Percentiles rank a stretch among this genome's conserved stretches.
These are phyloP conservation scores for Vanderwaltozyma yarrowii DNA, from an alignment of 805 yeast species.

Conservation along the genomic window DNA sequence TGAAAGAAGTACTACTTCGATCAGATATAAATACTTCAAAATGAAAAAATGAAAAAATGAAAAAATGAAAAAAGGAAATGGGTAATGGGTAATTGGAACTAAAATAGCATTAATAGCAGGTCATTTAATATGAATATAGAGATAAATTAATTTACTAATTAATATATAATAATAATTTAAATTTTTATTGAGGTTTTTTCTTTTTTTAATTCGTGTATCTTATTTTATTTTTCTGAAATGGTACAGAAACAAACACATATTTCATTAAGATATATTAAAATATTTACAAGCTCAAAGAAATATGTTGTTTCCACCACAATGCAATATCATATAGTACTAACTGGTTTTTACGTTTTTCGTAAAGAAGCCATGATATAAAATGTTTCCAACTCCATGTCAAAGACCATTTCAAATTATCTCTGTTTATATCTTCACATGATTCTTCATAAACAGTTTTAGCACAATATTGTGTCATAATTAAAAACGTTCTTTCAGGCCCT, in stretches of 20 bases:
- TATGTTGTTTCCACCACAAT: slow-evolving; percentile 15
- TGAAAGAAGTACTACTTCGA: slow-evolving; percentile 1
- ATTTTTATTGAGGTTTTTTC: too few species aligned
- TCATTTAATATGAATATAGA: too few species aligned
- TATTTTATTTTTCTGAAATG: too few species aligned
- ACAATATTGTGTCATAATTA: slow-evolving; percentile 86
- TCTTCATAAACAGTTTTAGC: slow-evolving; percentile 72
- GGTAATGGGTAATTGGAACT: too few species aligned
- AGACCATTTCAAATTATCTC: slow-evolving; percentile 16
- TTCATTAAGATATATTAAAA: too few species aligned
- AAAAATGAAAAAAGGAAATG: too few species aligned
- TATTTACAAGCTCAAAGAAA: slow-evolving; percentile 4
- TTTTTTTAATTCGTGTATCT: too few species aligned
- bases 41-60: too few species aligned
- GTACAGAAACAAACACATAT: too few species aligned
- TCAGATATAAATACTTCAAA: background rate
- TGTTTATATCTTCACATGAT: slow-evolving; percentile 33
- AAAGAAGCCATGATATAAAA: slow-evolving; percentile 18
- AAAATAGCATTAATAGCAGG: too few species aligned
- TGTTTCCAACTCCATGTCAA: slow-evolving; percentile 18
- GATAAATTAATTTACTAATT: too few species aligned
- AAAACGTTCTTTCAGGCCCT: slow-evolving; percentile 79
- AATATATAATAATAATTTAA: too few species aligned
- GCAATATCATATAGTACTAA: slow-evolving; percentile 21
- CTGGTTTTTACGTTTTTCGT: slow-evolving; percentile 21